Percentiles rank a stretch among this genome's conserved stretches.
These are phyloP conservation scores for Yarrowia bubula DNA, from an alignment of 805 yeast genomes.

Conservation along the genomic window DNA sequence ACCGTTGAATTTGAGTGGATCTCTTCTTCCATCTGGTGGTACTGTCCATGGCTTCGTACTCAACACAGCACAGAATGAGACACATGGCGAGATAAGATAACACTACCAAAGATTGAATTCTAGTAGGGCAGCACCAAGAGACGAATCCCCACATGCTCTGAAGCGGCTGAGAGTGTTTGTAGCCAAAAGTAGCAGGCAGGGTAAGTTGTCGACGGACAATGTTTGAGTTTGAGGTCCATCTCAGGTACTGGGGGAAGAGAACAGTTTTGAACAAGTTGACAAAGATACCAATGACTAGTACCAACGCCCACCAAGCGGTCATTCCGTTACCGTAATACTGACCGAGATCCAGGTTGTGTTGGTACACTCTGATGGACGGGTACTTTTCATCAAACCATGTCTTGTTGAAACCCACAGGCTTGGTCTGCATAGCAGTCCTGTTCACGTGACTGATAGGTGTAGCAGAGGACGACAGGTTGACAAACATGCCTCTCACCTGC, in stretches of 20 bases:
- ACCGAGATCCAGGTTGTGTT: conserved; percentile 8
- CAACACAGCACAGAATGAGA: conserved; percentile 30
- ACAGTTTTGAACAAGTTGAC: conserved; percentile 32
- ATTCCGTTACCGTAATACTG: conserved; percentile 33
- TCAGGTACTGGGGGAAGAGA: conserved; percentile 4
- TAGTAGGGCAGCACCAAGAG: conserved; percentile 41
- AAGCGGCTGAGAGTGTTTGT: conserved; percentile 37
- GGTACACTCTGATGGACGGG: not conserved
- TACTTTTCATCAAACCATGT: not conserved
- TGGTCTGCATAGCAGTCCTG: conserved; percentile 7
- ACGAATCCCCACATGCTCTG: conserved; percentile 29
- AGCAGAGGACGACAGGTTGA: not conserved
- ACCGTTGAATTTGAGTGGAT: conserved; percentile 32
- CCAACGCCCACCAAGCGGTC: conserved; percentile 37
- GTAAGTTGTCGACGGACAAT: conserved; percentile 36
- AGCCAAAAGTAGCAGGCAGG: conserved; percentile 39
- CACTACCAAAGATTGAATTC: conserved; percentile 45
- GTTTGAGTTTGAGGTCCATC: conserved; percentile 15
- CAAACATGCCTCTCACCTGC: not conserved
- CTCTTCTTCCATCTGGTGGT: conserved; percentile 37
- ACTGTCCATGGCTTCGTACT: conserved; percentile 30
- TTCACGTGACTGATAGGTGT: not conserved
- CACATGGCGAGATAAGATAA: conserved; percentile 39
- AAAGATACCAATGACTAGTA: conserved; percentile 33
- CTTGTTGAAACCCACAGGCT: conserved; percentile 11